A percentile compares a stretch with the other conserved stretches of the same genome.
These are phyloP conservation scores for Daldinia concentrica DNA, from an alignment of 495 filamentous ascomycete species.

Conservation along the genomic window DNA sequence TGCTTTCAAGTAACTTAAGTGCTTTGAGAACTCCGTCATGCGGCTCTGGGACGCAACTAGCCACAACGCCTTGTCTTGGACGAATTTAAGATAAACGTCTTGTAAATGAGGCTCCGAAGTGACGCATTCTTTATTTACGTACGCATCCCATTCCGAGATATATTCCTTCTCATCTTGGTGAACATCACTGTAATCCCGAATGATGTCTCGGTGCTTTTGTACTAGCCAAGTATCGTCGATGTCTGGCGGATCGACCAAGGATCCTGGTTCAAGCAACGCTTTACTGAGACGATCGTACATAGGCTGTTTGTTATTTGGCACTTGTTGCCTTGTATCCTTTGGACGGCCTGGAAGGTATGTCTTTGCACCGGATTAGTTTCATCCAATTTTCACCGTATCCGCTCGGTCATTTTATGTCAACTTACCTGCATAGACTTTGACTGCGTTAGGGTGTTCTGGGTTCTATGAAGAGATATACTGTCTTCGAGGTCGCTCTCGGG, in stretches of 20 bases:
- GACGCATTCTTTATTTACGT: slow-evolving; percentile 56
- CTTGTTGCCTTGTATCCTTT: slow-evolving; percentile 47
- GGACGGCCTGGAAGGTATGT: slow-evolving; percentile 31
- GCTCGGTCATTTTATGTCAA: background rate
- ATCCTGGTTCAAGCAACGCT: slow-evolving; percentile 55
- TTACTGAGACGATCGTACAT: slow-evolving; percentile 63
- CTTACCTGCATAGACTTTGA: slow-evolving; percentile 32
- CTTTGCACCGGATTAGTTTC: slow-evolving; percentile 28
- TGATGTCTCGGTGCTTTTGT: slow-evolving; percentile 61
- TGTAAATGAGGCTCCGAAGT: slow-evolving; percentile 58
- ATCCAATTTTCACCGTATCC: slow-evolving; percentile 11
- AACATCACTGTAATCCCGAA: slow-evolving; percentile 61
- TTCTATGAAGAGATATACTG: slow-evolving; percentile 40
- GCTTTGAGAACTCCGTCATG: slow-evolving; percentile 57
- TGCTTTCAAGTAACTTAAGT: slow-evolving; percentile 55
- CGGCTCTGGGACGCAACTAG: slow-evolving; percentile 50
- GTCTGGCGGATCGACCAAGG: slow-evolving; percentile 51
- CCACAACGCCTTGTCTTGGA: slow-evolving; percentile 56
- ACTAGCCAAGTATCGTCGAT: slow-evolving; percentile 61
- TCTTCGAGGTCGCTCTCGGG: slow-evolving; percentile 41
- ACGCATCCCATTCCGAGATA: slow-evolving; percentile 61
- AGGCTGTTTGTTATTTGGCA: slow-evolving; percentile 59
- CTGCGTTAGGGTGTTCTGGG: slow-evolving; percentile 40
- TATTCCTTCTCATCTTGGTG: slow-evolving; percentile 61
- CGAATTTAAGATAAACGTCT: slow-evolving; percentile 55